Conservation (phyloP, 306 rosid genomes). For the Rosa persica region DNA sequence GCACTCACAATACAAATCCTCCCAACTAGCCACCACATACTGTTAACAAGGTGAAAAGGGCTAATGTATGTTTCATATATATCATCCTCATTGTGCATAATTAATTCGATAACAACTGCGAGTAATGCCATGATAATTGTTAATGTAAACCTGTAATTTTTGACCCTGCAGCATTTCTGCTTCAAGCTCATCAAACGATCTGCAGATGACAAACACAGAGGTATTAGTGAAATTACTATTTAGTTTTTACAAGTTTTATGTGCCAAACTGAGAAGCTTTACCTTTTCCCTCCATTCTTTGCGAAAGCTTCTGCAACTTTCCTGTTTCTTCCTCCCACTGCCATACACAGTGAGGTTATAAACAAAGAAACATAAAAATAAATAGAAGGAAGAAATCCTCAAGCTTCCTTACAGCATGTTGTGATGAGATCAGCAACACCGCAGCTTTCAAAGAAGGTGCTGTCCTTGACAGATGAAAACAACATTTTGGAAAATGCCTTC, state of each 20-base stretch:
- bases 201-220: conserved; percentile 26
- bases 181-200: conserved; percentile 91
- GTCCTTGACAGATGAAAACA: conserved; percentile 82
- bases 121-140: conserved; percentile 12
- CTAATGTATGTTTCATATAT: background rate
- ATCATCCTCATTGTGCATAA: background rate
- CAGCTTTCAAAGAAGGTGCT: conserved; percentile 92
- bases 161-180: conserved; percentile 86
- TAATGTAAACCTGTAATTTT: conserved; percentile 72
- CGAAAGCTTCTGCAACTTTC: conserved; percentile 90
- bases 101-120: background rate
- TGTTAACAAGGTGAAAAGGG: background rate
- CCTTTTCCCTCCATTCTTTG: conserved; percentile 74
- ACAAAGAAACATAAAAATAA: conserved; percentile 14
- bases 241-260: background rate
- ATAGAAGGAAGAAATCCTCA: conserved; percentile 11
- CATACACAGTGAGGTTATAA: conserved; percentile 30
- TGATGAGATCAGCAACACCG: conserved; percentile 93
- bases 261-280: conserved; percentile 26
- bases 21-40: background rate
- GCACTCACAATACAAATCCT: background rate
- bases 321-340: conserved; percentile 98
- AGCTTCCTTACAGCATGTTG: conserved; percentile 78
- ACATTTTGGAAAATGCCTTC: conserved; percentile 72
- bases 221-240: background rate